A percentile compares a stretch with the other conserved stretches of the same genome.
Evolutionary conservation across 768 basidiomycete genomes (phyloP).

Genomic region (Lyophyllum shimeji): DNA sequence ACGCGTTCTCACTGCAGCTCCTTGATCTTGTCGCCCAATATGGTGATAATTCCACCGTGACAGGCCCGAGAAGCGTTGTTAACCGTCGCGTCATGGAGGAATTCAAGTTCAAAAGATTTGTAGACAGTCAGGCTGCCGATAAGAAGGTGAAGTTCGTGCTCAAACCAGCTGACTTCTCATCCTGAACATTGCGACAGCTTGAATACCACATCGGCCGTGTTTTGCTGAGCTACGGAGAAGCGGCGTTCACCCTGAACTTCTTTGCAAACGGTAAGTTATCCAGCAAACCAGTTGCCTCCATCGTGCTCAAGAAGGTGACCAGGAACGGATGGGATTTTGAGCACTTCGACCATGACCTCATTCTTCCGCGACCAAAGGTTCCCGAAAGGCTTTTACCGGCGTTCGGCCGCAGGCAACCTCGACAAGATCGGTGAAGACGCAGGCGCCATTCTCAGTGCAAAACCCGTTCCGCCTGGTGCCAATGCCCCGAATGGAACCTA

Average conservation of each 20-base stretch:
- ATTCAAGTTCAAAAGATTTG: conserved; percentile 14
- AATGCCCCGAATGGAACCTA: conserved; percentile 12
- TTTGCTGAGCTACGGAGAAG: conserved; percentile 15
- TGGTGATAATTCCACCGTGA: conserved; percentile 14
- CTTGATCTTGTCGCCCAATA: conserved; percentile 8
- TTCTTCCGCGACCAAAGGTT: conserved; percentile 17
- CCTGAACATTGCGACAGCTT: conserved; percentile 1
- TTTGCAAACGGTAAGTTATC: conserved; percentile 15
- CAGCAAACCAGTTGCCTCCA: not conserved
- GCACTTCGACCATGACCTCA: conserved; percentile 12
- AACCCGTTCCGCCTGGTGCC: conserved; percentile 12
- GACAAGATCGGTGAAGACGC: not conserved
- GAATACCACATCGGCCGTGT: conserved; percentile 15
- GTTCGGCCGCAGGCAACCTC: conserved; percentile 4
- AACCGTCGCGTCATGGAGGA: conserved; percentile 6
- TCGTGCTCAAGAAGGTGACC: not conserved
- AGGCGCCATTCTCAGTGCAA: not conserved
- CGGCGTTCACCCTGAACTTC: conserved; percentile 15
- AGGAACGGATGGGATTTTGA: conserved; percentile 14
- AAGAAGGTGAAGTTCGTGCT: not conserved
- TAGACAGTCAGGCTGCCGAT: conserved; percentile 9
- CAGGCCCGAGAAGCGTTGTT: conserved; percentile 14
- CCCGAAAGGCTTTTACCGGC: conserved; percentile 10
- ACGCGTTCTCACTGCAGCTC: not conserved
- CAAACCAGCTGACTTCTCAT: too few species aligned